These are phyloP conservation scores for Trichosporon ovoides DNA, from an alignment of 1,284 basidiomycete species.

Conservation along the genomic window DNA sequence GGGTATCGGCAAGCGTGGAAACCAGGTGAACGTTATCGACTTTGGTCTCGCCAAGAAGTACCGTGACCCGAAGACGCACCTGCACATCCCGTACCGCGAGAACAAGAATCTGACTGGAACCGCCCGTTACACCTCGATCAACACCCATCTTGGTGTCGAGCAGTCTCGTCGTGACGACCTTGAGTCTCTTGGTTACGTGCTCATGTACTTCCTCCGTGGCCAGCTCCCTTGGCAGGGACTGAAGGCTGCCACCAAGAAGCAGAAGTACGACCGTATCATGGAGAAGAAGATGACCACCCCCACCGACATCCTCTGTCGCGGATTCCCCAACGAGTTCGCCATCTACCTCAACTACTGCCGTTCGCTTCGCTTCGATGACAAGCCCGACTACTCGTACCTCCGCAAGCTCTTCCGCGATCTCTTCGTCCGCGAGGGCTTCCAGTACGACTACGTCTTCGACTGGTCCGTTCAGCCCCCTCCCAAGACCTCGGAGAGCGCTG, in stretches of 20 bases:
- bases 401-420: conserved; percentile 97
- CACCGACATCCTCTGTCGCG: conserved; percentile 89
- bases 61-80: conserved; percentile 97
- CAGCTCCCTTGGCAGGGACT: conserved; percentile 96
- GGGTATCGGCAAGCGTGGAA: conserved; percentile 97
- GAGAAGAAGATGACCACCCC: conserved; percentile 99
- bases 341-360: conserved; percentile 98
- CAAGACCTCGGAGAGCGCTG: conserved; percentile 5
- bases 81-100: conserved; percentile 99
- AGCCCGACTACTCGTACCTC: conserved; percentile 95
- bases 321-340: conserved; percentile 95
- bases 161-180: conserved; percentile 94
- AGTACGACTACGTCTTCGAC: conserved; percentile 97
- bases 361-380: conserved; percentile 94
- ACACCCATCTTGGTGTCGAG: conserved; percentile 96
- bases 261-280: conserved; percentile 99
- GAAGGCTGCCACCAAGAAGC: conserved; percentile 98
- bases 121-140: conserved; percentile 98
- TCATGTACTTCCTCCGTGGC: conserved; percentile 96
- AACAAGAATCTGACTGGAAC: conserved; percentile 99
- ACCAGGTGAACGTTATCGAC: conserved; percentile 99
- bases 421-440: conserved; percentile 92
- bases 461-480: conserved; percentile 74
- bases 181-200: conserved; percentile 90
- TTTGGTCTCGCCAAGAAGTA: conserved; percentile 99